phyloP scores from a whole-genome alignment of 2,329 filamentous ascomycete genomes.

The Cladosporium sp. region DNA sequence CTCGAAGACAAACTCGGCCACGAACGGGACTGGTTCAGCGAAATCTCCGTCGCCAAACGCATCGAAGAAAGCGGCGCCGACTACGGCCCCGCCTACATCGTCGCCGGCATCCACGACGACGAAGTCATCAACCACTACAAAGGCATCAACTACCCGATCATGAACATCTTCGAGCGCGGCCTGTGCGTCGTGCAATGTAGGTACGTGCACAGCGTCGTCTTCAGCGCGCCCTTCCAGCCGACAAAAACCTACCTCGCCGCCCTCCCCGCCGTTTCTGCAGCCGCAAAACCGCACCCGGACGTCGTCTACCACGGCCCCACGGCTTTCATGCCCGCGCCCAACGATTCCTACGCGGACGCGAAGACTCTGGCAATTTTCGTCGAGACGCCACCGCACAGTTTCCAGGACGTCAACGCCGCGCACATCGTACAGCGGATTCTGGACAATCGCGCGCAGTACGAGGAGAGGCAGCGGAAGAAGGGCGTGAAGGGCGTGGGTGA shows the following conservation, averaged over 20 bases:
- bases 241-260: conserved; percentile 71
- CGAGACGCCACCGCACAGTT: conserved; percentile 72
- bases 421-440: conserved; percentile 90
- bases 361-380: conserved; percentile 81
- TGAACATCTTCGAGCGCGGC: conserved; percentile 97
- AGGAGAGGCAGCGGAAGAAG: conserved; percentile 87
- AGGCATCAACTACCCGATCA: conserved; percentile 97
- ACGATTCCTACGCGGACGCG: conserved; percentile 64
- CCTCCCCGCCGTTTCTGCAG: conserved; percentile 56
- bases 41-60: conserved; percentile 60
- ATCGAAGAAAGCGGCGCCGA: conserved; percentile 61
- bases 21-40: conserved; percentile 68
- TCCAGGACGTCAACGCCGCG: conserved; percentile 82
- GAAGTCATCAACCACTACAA: conserved; percentile 95
- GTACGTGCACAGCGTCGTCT: conserved; percentile 84
- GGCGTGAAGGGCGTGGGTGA: conserved; percentile 80
- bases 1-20: conserved; percentile 67
- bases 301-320: conserved; percentile 97
- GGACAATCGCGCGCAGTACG: conserved; percentile 80
- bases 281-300: conserved; percentile 55
- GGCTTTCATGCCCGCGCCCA: conserved; percentile 66
- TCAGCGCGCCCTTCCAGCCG: conserved; percentile 85
- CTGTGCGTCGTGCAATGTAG: conserved; percentile 94
- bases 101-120: conserved; percentile 92
- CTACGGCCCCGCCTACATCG: conserved; percentile 79